Percentiles rank a stretch among this genome's conserved stretches.
phyloP scores from a whole-genome alignment of 257 asterid species.

The Plantago elongata region DNA sequence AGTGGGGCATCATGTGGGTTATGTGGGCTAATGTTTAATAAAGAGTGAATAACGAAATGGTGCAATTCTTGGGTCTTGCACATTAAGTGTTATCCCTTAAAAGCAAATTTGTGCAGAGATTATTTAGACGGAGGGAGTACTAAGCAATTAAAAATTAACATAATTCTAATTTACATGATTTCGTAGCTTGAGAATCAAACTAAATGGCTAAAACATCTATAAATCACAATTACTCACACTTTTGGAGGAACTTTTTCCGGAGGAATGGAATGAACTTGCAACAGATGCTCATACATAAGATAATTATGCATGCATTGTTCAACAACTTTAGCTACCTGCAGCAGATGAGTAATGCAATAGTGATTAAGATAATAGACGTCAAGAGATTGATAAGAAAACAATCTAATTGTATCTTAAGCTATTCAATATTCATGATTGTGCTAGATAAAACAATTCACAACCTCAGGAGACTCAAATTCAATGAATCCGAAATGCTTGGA shows the following conservation, averaged over 20 bases:
- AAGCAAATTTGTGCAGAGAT: too few species aligned
- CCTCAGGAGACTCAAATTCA: constrained; percentile 92
- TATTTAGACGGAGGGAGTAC: too few species aligned
- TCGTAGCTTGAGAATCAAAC: constrained; percentile 12
- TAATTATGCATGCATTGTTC: constrained; percentile 87
- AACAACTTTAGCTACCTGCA: constrained; percentile 89
- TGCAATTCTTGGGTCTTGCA: too few species aligned
- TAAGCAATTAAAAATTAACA: too few species aligned
- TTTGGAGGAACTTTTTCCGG: constrained; percentile 71
- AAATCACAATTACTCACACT: constrained; percentile 42
- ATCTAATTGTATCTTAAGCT: neutral
- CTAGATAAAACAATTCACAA: constrained; percentile 21
- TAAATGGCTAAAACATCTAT: neutral
- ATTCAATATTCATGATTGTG: constrained; percentile 1
- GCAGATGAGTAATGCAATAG: neutral
- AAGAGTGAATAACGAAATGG: too few species aligned
- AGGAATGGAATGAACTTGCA: constrained; percentile 75
- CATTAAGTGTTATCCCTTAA: too few species aligned
- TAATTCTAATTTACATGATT: too few species aligned
- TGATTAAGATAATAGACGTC: constrained; percentile 1
- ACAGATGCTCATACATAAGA: constrained; percentile 74
- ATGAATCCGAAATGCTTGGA: constrained; percentile 93
- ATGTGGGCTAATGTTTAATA: too few species aligned
- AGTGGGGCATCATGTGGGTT: too few species aligned
- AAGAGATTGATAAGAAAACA: neutral